A percentile compares a stretch with the other conserved stretches of the same genome.
Evolutionary conservation across 495 filamentous ascomycete genomes (phyloP).

Genomic region (Friedmanniomyces simplex): DNA sequence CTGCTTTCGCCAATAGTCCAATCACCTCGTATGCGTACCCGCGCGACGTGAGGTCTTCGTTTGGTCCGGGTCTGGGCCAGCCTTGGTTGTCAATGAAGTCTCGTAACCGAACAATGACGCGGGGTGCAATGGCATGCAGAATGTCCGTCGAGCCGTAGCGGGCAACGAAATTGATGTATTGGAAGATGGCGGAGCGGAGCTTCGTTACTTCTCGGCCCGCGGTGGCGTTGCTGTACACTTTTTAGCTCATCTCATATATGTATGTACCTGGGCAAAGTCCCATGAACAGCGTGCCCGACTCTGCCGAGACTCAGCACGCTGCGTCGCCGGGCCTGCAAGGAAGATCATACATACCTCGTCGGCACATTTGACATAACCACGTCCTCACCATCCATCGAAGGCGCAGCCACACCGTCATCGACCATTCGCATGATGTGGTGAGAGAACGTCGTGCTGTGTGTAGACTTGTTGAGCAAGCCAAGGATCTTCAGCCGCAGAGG

Average conservation of each 20-base stretch:
- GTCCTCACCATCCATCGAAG: conserved; percentile 23
- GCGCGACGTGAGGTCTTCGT: conserved; percentile 29
- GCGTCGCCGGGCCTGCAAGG: background rate
- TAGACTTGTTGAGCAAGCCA: conserved; percentile 64
- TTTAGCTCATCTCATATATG: background rate
- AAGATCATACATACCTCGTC: conserved; percentile 13
- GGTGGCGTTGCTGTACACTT: conserved; percentile 29
- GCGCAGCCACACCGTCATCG: conserved; percentile 46
- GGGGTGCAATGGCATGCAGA: conserved; percentile 53
- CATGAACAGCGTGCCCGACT: background rate
- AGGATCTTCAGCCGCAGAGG: conserved; percentile 69
- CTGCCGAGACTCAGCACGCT: conserved; percentile 3
- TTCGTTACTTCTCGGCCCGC: conserved; percentile 60
- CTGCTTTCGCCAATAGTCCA: conserved; percentile 56
- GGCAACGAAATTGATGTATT: conserved; percentile 79
- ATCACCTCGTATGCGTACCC: conserved; percentile 59
- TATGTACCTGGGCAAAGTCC: too few relatives aligned
- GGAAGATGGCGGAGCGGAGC: conserved; percentile 73
- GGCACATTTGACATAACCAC: conserved; percentile 20
- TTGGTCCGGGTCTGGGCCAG: conserved; percentile 54
- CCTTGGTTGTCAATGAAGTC: conserved; percentile 71
- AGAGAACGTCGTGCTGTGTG: conserved; percentile 52
- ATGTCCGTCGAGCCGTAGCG: conserved; percentile 54
- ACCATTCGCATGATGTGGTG: conserved; percentile 57
- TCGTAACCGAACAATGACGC: conserved; percentile 58